Evolutionary conservation across 148 eudicot species (phyloP).

Genomic region (Diospyros lotus): DNA sequence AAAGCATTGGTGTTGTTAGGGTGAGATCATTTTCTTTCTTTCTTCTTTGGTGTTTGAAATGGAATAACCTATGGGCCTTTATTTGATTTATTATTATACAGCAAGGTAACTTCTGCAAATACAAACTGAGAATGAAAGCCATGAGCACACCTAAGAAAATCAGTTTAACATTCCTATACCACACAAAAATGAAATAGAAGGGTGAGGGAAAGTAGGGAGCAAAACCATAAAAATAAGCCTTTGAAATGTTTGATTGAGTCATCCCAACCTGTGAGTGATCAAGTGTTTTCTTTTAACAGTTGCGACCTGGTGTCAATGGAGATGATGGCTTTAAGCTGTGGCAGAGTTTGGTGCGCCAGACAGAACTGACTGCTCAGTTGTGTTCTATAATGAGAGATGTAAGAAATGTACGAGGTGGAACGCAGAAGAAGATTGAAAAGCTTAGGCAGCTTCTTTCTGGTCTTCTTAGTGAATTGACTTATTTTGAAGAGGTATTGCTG

Average conservation of each 20-base stretch:
- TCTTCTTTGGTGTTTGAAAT: constrained; percentile 5
- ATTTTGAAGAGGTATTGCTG: constrained; percentile 84
- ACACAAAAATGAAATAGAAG: not conserved
- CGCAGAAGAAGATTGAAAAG: constrained; percentile 94
- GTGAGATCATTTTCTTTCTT: not conserved
- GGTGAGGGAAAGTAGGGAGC: too few species aligned
- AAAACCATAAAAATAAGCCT: not conserved
- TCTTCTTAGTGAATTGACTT: constrained; percentile 91
- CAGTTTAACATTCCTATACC: not conserved
- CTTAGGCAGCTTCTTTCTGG: constrained; percentile 96
- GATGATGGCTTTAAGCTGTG: constrained; percentile 87
- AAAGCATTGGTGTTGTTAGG: too few species aligned
- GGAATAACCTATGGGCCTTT: not conserved
- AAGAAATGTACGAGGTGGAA: constrained; percentile 83
- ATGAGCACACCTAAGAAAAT: not conserved
- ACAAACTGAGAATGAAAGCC: not conserved
- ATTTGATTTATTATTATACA: not conserved
- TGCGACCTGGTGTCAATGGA: constrained; percentile 55
- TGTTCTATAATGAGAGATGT: constrained; percentile 93
- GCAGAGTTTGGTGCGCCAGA: constrained; percentile 98
- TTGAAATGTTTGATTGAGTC: not conserved
- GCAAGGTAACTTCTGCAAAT: not conserved
- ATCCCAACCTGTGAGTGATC: not conserved
- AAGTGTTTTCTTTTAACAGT: constrained; percentile 32
- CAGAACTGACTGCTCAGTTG: constrained; percentile 94